A percentile compares a stretch with the other conserved stretches of the same genome.
Conservation (phyloP, 1,284 basidiomycete genomes). For the Rhodotorula sp. region DNA sequence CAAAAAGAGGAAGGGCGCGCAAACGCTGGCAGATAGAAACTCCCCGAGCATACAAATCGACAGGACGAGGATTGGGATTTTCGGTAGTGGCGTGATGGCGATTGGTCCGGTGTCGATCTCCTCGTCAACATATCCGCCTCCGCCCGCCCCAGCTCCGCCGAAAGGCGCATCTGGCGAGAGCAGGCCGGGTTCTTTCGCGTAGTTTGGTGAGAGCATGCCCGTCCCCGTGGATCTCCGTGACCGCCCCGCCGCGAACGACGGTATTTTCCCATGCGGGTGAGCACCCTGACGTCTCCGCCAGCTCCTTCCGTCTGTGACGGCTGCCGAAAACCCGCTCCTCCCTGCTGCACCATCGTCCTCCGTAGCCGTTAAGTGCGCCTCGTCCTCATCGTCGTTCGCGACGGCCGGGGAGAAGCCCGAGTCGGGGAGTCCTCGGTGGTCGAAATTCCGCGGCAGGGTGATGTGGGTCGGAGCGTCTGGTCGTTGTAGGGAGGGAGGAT, state of each 20-base stretch:
- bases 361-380: background rate
- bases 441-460: background rate
- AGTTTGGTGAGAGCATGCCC: constrained; percentile 2
- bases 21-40: constrained; percentile 85
- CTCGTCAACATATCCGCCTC: constrained; percentile 1
- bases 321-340: background rate
- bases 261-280: background rate
- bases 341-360: background rate
- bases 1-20: constrained; percentile 54
- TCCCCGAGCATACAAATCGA: constrained; percentile 91
- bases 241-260: background rate
- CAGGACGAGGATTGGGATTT: constrained; percentile 83
- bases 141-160: background rate
- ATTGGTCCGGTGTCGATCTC: background rate
- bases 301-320: background rate
- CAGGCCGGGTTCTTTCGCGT: constrained; percentile 4
- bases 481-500: background rate
- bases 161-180: background rate
- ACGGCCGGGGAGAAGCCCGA: constrained; percentile 17
- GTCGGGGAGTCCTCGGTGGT: background rate
- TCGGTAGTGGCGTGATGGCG: constrained; percentile 70
- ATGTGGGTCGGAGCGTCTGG: constrained; percentile 4
- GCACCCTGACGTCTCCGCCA: background rate
- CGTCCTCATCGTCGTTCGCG: constrained; percentile 20
- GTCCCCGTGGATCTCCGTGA: constrained; percentile 8